Base-by-base conservation (phyloP, 208 protist species). In the Wallacemonas rigidus region DNA sequence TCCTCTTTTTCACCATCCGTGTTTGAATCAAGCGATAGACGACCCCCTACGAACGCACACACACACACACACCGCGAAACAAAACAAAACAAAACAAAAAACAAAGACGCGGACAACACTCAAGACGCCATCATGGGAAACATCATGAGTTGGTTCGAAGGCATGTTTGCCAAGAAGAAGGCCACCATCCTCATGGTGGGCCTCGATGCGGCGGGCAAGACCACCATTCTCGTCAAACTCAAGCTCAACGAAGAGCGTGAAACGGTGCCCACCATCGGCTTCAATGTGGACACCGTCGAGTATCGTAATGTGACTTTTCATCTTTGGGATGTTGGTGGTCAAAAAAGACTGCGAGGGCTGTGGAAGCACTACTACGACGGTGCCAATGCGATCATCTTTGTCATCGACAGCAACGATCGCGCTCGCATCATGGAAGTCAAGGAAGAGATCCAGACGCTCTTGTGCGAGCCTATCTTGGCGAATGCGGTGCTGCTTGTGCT, bases 281-380 rank as follows among this genome's bases (percentile, higher is more conserved):
- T 99, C 80, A 98, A 99, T 78, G 97, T 99, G 3, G 98, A 99
- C 61, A 97, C 87, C 14, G 95, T 99, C 40, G 86, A 98, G 72
- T 99, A 99, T 86, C 98, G 98, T 74, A 99, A 98, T 63, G 95
- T 99, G 48, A 98, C 85, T 43, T 99, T 99, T 67, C 98, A 97
- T 61, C 83, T 99, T 14, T 99, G 98, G 98, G 98, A 99, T 74
- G 97, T 99, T 2, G 93, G 93, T 39, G 98, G 98, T 15, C 98
- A 99, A 86, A 92, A 99, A 81, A 97, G 96, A 72, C 92, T 99
- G 69, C 92, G 97, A 9, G 75, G 74, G 11, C 79, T 99, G 41
- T 99, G 98, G 98, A 90, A 95, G 47, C 94, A 99, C 75, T 99
- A 99, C 85, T 99, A 97, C 86, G 91, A 98, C 39, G 97, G 97